Evolutionary conservation across 352 stramenopile species (phyloP).

Genomic region (Phytophthora meadii): DNA sequence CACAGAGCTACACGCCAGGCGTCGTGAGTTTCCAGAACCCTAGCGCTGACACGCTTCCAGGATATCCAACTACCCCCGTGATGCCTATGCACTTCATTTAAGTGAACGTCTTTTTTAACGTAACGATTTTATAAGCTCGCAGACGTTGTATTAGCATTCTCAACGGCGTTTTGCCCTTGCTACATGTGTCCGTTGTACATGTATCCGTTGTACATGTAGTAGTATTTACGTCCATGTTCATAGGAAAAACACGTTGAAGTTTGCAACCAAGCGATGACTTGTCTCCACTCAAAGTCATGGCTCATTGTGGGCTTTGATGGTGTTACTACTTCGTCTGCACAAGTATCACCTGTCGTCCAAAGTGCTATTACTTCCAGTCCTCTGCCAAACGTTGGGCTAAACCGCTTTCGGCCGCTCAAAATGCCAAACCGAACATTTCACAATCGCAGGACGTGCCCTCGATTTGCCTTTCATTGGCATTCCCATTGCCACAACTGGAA

Average conservation of each 20-base stretch:
- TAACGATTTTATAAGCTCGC: background rate
- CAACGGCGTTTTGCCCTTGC: background rate
- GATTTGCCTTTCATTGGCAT: conserved; percentile 39
- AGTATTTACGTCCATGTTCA: too few relatives aligned
- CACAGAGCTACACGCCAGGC: conserved; percentile 61
- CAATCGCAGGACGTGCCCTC: conserved; percentile 21
- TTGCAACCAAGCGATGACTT: conserved; percentile 4
- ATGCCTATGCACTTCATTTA: conserved; percentile 23
- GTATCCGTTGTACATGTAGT: background rate
- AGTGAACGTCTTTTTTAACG: background rate
- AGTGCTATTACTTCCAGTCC: conserved; percentile 11
- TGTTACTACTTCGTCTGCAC: conserved; percentile 8
- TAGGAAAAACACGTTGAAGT: conserved; percentile 16
- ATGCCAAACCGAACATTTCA: conserved; percentile 23
- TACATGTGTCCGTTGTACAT: background rate
- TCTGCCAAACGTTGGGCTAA: conserved; percentile 1
- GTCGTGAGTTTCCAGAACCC: conserved; percentile 45
- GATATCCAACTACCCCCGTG: conserved; percentile 21
- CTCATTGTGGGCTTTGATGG: background rate
- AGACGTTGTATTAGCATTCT: background rate
- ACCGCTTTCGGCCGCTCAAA: background rate
- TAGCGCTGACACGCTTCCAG: conserved; percentile 22
- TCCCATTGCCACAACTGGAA: conserved; percentile 25
- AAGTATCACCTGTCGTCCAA: background rate
- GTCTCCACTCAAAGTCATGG: conserved; percentile 14